phyloP scores from a whole-genome alignment of 176 grass and related monocot species.

The Miscanthus lutarioriparius region DNA sequence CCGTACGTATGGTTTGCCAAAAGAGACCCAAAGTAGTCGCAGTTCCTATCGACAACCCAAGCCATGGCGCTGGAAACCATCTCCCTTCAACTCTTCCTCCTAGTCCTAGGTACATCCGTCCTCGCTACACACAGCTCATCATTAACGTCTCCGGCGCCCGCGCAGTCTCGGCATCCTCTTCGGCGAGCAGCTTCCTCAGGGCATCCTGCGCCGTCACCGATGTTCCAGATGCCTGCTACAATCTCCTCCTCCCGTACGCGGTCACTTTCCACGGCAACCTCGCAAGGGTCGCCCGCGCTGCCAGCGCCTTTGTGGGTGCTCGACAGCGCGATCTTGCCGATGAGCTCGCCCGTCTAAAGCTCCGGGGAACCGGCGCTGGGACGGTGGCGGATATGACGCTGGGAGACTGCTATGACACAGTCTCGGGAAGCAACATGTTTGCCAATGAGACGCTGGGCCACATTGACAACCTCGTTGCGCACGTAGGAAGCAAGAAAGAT shows the following conservation, averaged over 20 bases:
- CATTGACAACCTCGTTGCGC: neutral
- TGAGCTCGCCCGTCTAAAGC: neutral
- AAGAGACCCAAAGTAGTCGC: too few species aligned
- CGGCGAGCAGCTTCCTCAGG: neutral
- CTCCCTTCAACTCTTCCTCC: too few species aligned
- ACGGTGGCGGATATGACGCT: neutral
- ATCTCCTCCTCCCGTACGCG: neutral
- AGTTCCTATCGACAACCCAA: too few species aligned
- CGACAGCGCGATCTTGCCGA: neutral
- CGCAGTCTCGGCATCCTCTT: too few species aligned
- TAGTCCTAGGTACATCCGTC: too few species aligned
- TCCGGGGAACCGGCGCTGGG: neutral
- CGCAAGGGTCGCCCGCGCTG: neutral
- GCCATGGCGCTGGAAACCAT: too few species aligned
- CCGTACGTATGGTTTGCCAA: too few species aligned
- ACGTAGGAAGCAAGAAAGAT: neutral
- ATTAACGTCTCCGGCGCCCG: too few species aligned
- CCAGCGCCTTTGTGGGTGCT: neutral
- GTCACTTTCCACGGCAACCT: neutral
- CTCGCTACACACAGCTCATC: too few species aligned
- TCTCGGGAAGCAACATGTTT: neutral
- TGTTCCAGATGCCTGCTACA: neutral
- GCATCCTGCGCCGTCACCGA: neutral
- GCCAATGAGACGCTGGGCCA: neutral
- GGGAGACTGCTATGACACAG: neutral